Conservation (phyloP, 2,329 filamentous ascomycete species). For the Scorias spongiosa region DNA sequence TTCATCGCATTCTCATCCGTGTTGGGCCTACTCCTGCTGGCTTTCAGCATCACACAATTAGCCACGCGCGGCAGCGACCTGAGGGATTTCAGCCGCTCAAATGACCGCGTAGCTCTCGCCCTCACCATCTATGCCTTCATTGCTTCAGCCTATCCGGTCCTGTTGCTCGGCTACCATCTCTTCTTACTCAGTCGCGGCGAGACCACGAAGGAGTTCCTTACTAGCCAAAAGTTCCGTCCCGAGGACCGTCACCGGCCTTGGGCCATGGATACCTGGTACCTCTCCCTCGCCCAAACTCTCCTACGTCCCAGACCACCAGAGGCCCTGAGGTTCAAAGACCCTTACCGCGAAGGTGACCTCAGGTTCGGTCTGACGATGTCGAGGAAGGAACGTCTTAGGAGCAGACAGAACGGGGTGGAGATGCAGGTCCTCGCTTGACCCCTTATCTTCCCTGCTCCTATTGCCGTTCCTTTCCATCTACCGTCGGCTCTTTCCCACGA, state of each 20-base stretch:
- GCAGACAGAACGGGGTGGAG: constrained; percentile 38
- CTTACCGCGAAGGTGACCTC: constrained; percentile 69
- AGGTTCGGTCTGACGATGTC: constrained; percentile 44
- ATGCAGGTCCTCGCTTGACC: constrained; percentile 39
- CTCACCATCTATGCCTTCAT: constrained; percentile 74
- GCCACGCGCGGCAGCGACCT: constrained; percentile 56
- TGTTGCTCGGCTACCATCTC: constrained; percentile 74
- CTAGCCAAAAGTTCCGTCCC: constrained; percentile 87
- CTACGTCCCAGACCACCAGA: constrained; percentile 72
- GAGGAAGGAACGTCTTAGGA: constrained; percentile 19
- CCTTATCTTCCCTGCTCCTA: too few relatives aligned
- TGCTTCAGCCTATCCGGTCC: constrained; percentile 62
- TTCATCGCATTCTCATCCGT: constrained; percentile 73
- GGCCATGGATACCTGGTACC: constrained; percentile 57
- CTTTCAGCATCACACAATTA: constrained; percentile 65
- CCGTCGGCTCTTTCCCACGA: too few relatives aligned
- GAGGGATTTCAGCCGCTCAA: constrained; percentile 5
- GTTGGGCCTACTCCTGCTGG: constrained; percentile 60
- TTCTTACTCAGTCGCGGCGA: constrained; percentile 84
- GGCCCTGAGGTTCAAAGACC: constrained; percentile 73
- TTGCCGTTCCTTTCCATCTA: too few relatives aligned
- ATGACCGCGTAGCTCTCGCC: constrained; percentile 42
- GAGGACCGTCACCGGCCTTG: constrained; percentile 85
- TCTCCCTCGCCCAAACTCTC: constrained; percentile 70
- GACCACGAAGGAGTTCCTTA: constrained; percentile 90